phyloP scores from a whole-genome alignment of 768 basidiomycete species.

The Psilocybe tampanensis region DNA sequence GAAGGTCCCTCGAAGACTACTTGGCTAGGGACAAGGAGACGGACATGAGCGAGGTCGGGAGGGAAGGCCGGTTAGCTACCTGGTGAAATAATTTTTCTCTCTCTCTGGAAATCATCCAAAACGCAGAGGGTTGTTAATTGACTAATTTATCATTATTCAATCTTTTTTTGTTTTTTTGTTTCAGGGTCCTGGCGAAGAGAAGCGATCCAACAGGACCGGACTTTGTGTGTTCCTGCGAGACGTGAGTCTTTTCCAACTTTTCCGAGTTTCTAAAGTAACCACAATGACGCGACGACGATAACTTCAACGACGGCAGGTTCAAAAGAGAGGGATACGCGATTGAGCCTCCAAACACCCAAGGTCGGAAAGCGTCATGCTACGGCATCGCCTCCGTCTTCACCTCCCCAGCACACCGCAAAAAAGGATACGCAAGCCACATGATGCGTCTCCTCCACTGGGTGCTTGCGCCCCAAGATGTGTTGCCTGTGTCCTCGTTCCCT shows the following conservation, averaged over 20 bases:
- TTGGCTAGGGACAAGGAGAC: slow-evolving; percentile 11
- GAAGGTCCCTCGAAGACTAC: slow-evolving; percentile 16
- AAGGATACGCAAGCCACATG: slow-evolving; percentile 65
- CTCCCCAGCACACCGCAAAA: slow-evolving; percentile 45
- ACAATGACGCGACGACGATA: not conserved
- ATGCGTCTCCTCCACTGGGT: slow-evolving; percentile 61
- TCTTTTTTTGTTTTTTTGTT: not conserved
- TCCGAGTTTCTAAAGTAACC: not conserved
- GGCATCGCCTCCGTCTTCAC: slow-evolving; percentile 62
- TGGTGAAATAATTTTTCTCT: slow-evolving; percentile 39
- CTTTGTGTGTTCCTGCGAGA: slow-evolving; percentile 64
- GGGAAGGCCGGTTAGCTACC: slow-evolving; percentile 46
- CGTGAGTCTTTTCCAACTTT: slow-evolving; percentile 34
- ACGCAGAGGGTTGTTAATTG: not conserved
- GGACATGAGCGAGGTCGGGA: slow-evolving; percentile 38
- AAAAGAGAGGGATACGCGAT: slow-evolving; percentile 24
- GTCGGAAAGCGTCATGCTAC: slow-evolving; percentile 44
- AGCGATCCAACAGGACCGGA: slow-evolving; percentile 50
- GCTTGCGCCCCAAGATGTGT: slow-evolving; percentile 20
- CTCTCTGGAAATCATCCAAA: not conserved
- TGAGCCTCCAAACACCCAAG: slow-evolving; percentile 5
- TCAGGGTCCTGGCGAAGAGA: slow-evolving; percentile 61
- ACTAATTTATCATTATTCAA: too few relatives aligned
- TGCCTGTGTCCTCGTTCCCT: slow-evolving; percentile 20
- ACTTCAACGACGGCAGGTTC: slow-evolving; percentile 5